A percentile compares a stretch with the other conserved stretches of the same genome.
Conservation (phyloP, 805 yeast species). For the Hemisphaericaspora nanyangensis region DNA sequence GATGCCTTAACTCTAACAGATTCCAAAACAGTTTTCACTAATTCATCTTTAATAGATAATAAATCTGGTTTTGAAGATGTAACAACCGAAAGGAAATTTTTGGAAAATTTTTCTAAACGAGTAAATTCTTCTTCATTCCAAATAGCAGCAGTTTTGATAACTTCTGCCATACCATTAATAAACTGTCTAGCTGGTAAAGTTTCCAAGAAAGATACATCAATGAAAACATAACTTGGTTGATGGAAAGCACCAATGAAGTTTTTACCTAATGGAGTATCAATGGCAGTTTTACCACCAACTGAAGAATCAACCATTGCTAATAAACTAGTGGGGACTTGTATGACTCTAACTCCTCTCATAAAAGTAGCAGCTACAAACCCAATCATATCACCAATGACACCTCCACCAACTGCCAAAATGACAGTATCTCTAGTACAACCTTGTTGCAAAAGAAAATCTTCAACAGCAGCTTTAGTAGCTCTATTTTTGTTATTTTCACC, state of each 20-base stretch:
- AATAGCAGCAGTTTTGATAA: conserved; percentile 95
- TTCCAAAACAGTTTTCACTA: conserved; percentile 75
- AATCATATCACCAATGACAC: conserved; percentile 98
- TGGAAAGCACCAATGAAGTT: conserved; percentile 96
- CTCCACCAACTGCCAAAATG: conserved; percentile 94
- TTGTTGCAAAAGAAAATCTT: conserved; percentile 74
- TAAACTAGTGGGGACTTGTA: conserved; percentile 91
- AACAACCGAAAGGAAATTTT: conserved; percentile 65
- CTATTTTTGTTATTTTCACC: conserved; percentile 91
- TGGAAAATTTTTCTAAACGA: conserved; percentile 75
- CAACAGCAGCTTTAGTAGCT: conserved; percentile 86
- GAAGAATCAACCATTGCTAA: conserved; percentile 98
- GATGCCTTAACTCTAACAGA: conserved; percentile 89
- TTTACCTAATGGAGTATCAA: conserved; percentile 94
- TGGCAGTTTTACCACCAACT: conserved; percentile 97
- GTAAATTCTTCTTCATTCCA: conserved; percentile 91
- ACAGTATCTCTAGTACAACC: conserved; percentile 97
- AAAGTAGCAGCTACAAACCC: conserved; percentile 99
- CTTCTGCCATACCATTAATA: conserved; percentile 98
- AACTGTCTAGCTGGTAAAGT: conserved; percentile 92
- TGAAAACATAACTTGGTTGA: conserved; percentile 89
- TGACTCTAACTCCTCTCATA: conserved; percentile 94
- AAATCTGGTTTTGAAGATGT: conserved; percentile 45
- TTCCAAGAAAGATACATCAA: conserved; percentile 80
- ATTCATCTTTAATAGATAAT: conserved; percentile 63